phyloP scores from a whole-genome alignment of 2,329 filamentous ascomycete species.

The Aspergillus tubingensis region DNA sequence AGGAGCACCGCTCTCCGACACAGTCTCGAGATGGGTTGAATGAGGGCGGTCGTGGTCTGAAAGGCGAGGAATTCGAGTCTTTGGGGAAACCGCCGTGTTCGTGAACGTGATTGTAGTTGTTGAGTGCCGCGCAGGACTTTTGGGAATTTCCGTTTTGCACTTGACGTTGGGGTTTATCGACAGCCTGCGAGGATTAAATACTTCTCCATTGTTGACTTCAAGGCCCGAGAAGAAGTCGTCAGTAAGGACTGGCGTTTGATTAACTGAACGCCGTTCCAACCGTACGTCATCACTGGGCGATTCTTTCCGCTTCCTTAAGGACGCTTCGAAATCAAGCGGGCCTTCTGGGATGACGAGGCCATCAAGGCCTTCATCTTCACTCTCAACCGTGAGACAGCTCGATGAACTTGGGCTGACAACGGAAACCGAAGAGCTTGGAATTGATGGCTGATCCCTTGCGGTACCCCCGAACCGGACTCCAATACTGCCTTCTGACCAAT shows the following conservation, averaged over 20 bases:
- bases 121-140: conserved; percentile 69
- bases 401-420: conserved; percentile 90
- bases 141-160: conserved; percentile 70
- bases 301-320: conserved; percentile 70
- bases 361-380: conserved; percentile 88
- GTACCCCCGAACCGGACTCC: conserved; percentile 90
- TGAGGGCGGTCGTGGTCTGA: conserved; percentile 69
- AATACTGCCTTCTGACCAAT: conserved; percentile 92
- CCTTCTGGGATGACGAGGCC: conserved; percentile 84
- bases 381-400: conserved; percentile 87
- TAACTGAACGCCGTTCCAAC: conserved; percentile 25
- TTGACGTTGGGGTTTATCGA: conserved; percentile 91
- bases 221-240: conserved; percentile 86
- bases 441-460: conserved; percentile 73
- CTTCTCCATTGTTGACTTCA: conserved; percentile 80
- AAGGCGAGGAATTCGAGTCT: conserved; percentile 78
- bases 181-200: conserved; percentile 77
- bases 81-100: conserved; percentile 63
- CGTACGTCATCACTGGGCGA: conserved; percentile 41
- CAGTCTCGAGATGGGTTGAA: conserved; percentile 77
- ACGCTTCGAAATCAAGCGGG: conserved; percentile 78
- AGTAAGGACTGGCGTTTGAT: conserved; percentile 32
- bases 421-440: conserved; percentile 82
- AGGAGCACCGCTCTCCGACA: conserved; percentile 83
- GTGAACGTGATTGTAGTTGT: conserved; percentile 90